Percentiles rank a stretch among this genome's conserved stretches.
Conservation (phyloP, 176 grass and related monocot genomes). For the Saccharum officinarum region DNA sequence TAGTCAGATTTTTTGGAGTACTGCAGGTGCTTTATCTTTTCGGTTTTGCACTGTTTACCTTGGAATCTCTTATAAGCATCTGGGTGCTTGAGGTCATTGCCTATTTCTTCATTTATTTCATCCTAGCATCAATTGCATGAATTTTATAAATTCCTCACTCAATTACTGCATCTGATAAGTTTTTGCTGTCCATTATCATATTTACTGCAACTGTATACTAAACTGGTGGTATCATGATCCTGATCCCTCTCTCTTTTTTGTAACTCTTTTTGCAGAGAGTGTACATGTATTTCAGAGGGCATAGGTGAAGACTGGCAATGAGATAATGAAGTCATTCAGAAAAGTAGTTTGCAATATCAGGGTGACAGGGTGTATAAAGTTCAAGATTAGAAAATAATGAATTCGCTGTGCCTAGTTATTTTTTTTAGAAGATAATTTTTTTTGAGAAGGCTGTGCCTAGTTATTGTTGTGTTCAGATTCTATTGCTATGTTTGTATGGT, state of each 20-base stretch:
- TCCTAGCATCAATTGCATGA: neutral
- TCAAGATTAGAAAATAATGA: conserved; percentile 7
- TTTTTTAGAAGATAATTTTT: too few relatives aligned
- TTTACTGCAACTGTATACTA: neutral
- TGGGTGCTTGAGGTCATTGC: conserved; percentile 87
- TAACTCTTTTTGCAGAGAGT: conserved; percentile 50
- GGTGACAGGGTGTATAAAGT: neutral
- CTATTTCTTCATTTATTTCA: conserved; percentile 25
- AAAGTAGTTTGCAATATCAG: conserved; percentile 11
- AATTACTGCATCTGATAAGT: neutral
- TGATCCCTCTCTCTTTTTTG: neutral
- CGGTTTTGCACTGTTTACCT: conserved; percentile 71
- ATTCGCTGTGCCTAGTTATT: conserved; percentile 9
- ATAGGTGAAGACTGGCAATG: conserved; percentile 36
- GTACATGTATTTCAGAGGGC: conserved; percentile 65
- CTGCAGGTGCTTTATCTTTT: conserved; percentile 72
- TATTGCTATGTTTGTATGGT: neutral
- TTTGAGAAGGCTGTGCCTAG: neutral
- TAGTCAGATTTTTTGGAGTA: conserved; percentile 15
- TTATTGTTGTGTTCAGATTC: neutral
- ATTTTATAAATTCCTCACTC: neutral
- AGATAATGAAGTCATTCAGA: neutral
- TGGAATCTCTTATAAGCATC: conserved; percentile 79
- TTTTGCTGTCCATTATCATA: neutral
- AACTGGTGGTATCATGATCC: neutral